A percentile compares a stretch with the other conserved stretches of the same genome.
These are phyloP conservation scores for Ambrosia trifida DNA, from an alignment of 129 eudicot genomes.

Conservation along the genomic window DNA sequence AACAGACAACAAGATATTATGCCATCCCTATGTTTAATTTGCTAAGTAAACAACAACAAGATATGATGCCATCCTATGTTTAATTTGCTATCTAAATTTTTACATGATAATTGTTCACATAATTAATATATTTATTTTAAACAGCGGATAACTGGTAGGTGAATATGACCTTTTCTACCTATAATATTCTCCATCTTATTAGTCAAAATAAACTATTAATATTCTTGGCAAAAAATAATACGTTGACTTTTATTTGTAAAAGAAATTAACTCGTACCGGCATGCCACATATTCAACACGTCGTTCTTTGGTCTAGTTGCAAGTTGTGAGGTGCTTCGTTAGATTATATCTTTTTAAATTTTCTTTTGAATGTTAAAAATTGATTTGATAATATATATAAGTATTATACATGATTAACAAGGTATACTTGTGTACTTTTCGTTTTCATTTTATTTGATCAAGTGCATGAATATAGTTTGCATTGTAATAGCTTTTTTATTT, in stretches of 20 bases:
- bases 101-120: background rate
- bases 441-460: background rate
- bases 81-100: background rate
- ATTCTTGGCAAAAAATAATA: background rate
- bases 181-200: constrained; percentile 4
- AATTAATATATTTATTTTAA: background rate
- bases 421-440: background rate
- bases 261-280: constrained; percentile 4
- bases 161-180: constrained; percentile 8
- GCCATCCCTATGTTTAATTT: no score
- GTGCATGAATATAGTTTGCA: constrained; percentile 1
- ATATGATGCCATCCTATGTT: no score
- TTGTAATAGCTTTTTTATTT: background rate
- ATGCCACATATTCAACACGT: constrained; percentile 32
- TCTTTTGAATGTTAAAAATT: background rate
- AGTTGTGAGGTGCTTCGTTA: constrained; percentile 18
- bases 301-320: constrained; percentile 19
- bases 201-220: background rate
- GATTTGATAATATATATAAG: background rate
- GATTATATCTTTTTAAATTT: background rate
- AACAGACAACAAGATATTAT: no score
- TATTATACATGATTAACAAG: background rate
- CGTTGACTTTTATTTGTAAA: constrained; percentile 26
- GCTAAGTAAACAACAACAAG: no score
- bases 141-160: background rate